phyloP scores from a whole-genome alignment of 768 basidiomycete species.

The Pulveroboletus sp. region DNA sequence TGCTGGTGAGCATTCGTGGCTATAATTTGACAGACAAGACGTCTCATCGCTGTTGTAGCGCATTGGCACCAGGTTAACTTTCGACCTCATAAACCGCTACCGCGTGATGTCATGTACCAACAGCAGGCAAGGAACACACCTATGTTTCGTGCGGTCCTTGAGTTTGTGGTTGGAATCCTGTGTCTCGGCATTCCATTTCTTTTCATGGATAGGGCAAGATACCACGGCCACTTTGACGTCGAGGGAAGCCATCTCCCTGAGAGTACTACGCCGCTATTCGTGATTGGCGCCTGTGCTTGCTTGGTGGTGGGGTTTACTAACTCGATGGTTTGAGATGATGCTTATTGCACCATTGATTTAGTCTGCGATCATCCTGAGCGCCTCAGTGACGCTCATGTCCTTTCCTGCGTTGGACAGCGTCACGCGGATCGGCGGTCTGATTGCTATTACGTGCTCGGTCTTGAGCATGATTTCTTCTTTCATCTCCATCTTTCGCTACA shows the following conservation, averaged over 20 bases:
- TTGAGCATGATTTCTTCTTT: constrained; percentile 67
- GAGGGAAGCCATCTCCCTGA: constrained; percentile 47
- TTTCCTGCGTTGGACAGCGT: constrained; percentile 68
- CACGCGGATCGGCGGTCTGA: constrained; percentile 58
- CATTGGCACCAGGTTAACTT: constrained; percentile 70
- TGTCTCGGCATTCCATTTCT: constrained; percentile 80
- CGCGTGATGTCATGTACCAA: constrained; percentile 42
- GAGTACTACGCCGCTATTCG: constrained; percentile 51
- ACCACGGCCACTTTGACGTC: constrained; percentile 49
- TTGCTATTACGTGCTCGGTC: constrained; percentile 64
- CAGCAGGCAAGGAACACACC: constrained; percentile 27
- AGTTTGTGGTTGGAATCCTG: constrained; percentile 56
- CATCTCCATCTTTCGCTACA: constrained; percentile 65
- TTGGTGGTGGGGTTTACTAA: constrained; percentile 47
- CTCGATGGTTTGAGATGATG: background rate
- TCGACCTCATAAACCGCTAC: constrained; percentile 64
- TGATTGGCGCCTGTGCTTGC: constrained; percentile 62
- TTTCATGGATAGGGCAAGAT: constrained; percentile 51
- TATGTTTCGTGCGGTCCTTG: constrained; percentile 47
- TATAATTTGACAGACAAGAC: no score
- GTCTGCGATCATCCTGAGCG: constrained; percentile 78
- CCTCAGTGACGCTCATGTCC: constrained; percentile 76
- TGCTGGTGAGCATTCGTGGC: constrained; percentile 45
- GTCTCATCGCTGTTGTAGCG: constrained; percentile 28
- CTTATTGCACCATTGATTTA: constrained; percentile 26